Base-by-base conservation (phyloP, 345 rosid genomes). In the Murraya paniculata region DNA sequence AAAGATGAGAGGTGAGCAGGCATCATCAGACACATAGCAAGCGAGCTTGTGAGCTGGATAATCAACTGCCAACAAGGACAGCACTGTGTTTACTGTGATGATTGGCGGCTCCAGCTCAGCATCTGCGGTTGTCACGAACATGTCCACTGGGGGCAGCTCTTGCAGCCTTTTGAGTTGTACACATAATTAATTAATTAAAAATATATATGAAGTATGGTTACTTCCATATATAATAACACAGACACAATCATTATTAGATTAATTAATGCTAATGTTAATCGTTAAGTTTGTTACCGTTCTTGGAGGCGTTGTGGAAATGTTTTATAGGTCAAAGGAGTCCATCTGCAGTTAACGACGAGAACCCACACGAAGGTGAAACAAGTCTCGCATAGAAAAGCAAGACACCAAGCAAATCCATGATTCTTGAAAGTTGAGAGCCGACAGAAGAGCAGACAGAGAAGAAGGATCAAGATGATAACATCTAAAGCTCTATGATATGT, bases 341-440 rank as follows among this genome's bases (percentile, higher is more conserved):
- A 92, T 82, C 89, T 91, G 61, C 24, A 55, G 84, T 9, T 80
- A 45, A 86, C 48, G 24, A 73, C 30, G 80, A 91, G 77, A 48
- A 84, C 5, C 95, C 94, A 94, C 18, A 68, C 0, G 81, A 89
- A 84, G 19, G 90, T 66, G 83, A 94, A 92, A 64, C 73, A 86
- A 9, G 87, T 79, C 84, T 94, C 95, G 71, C 97, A 94, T 0
- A 84, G 48, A 64, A 92, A 80, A 45, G 93, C 94, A 22, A 92
- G 84, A 57, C 85, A 27, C 98, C 93, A 92, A 13, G 78, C 76
- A 55, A 72, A 45, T 16, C 90, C 95, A 60, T 82, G 86, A 68
- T 73, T 57, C 2, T 48, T 24, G 31, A 88, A 80, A 53, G 73
- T 48, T 9, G 72, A 19, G 48, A 89, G 35, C 39, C 92, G 92